Base-by-base conservation (phyloP, 106 monocot genomes). In the Allium cepa region DNA sequence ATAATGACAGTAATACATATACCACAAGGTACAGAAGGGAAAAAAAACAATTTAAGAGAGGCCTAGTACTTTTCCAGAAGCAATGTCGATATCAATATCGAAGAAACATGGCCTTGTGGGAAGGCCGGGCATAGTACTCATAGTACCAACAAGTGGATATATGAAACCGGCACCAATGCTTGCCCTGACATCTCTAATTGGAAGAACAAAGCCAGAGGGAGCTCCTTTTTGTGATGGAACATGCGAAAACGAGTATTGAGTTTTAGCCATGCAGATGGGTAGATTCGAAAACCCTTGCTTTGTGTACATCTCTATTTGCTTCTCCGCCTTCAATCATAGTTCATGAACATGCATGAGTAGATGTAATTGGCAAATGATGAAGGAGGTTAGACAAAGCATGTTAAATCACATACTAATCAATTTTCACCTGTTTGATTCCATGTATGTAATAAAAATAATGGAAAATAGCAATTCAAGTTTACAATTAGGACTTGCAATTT, bases 121-220 rank as follows among this genome's bases (percentile, higher is more conserved):
- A 52, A 99, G 99, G n/a, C 99, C 99, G 8, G 97, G 99, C 99
- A 99, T 99, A 0, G 99, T 99, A 59, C 90, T 93, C 93, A 99
- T 99, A 2, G 90, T 73, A 59, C 85, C 89, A 0, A 90, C 89
- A 1, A 99, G 77, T 7, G 99, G 99, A 50, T 87, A 99, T 49
- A 99, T 92, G 74, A 99, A 99, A 1, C 99, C 99, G 10, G 99
- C 99, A 22, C 99, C 93, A 17, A 90, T 99, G 71, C 99, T 93
- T 8, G 99, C 99, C 62, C 93, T 82, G 7, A 99, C 90, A 65
- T 99, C 99, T 64, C 93, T 82, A 58, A 99, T 90, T 8, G 99
- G 99, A 3, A 99, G 77, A 10, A 85, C 81, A 56, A 93, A 99
- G 47, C 93, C 99, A 53, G 66, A 66, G 4, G 99, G 99, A 18